Evolutionary conservation across 805 yeast genomes (phyloP), one percentile per base, ranked within the genome.

Genomic region (Schwanniomyces sp.): DNA sequence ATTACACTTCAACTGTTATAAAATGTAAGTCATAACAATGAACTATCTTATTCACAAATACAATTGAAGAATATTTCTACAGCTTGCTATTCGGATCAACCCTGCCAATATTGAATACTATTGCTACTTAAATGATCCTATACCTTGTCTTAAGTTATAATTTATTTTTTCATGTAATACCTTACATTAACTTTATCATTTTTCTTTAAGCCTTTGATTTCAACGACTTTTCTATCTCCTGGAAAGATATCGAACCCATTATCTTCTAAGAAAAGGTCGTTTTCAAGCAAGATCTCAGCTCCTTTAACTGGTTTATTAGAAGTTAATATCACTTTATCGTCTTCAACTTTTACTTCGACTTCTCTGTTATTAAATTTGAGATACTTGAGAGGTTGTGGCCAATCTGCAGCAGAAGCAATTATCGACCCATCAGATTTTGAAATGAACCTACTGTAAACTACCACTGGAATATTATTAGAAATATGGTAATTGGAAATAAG

Each of bases 221-320:
- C 32, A 8, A 63, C 62, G 3, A 45, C 48, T 41, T 53, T 52
- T 24, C 32, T 39, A 18, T 51, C 58, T 8, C 71, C 69, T 1
- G 81, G 81, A 52, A 76, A 71, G 34, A 78, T 48, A 47, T 78
- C 83, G 50, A 78, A 63, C 7, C 81, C 80, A 52, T 78, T 78
- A 51, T 78, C 82, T 8, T 57, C 57, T 26, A 73, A 56, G 24
- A 55, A 52, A 18, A 66, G 45, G 43, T 64, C 66, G 2, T 46
- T 53, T 4, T 58, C 66, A 6, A 63, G 48, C 2, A 51, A 45
- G n/a, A 76, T 46, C 42, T 63, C 70, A 9, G 77, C 70, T 4
- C 80, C 80, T 56, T 77, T 78, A 18, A 76, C 68, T 9, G 81
- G 81, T 21, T 53, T 53, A 26, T 67, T 55, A 1, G 75, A 40